Conservation (phyloP, 2,329 filamentous ascomycete genomes). For the Aotearoamyces nothofagi region DNA sequence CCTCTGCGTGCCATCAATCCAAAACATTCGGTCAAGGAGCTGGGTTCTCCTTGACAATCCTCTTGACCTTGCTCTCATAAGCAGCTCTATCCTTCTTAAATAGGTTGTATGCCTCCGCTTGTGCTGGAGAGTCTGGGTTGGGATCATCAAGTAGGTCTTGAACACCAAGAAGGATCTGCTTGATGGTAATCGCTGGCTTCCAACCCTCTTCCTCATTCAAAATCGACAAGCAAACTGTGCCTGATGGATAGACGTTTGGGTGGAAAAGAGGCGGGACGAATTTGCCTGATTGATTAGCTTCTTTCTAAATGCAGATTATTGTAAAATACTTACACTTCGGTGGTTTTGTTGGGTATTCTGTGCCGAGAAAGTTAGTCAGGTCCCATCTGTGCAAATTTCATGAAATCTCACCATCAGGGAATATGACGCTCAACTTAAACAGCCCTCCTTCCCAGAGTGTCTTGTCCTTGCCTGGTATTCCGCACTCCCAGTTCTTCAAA, state of each 20-base stretch:
- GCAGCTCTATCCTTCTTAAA: conserved; percentile 81
- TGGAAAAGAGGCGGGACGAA: conserved; percentile 94
- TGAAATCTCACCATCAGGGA: conserved; percentile 66
- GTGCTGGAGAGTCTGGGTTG: conserved; percentile 90
- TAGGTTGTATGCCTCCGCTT: conserved; percentile 93
- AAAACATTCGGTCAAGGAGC: too few relatives aligned
- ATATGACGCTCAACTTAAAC: conserved; percentile 85
- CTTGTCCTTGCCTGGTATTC: conserved; percentile 89
- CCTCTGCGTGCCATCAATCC: too few relatives aligned
- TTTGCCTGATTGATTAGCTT: conserved; percentile 50
- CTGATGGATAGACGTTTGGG: conserved; percentile 95
- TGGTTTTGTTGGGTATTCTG: conserved; percentile 96
- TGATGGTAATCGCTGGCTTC: conserved; percentile 97
- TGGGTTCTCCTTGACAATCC: conserved; percentile 81
- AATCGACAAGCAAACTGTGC: conserved; percentile 93
- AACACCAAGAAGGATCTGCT: conserved; percentile 91
- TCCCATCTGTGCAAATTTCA: background rate
- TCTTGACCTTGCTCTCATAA: conserved; percentile 78
- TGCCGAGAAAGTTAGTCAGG: conserved; percentile 11
- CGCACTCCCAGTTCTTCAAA: conserved; percentile 92
- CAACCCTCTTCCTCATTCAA: conserved; percentile 97
- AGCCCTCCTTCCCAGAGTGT: conserved; percentile 97
- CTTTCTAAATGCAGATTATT: conserved; percentile 3
- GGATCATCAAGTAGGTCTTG: conserved; percentile 93
- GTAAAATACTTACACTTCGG: conserved; percentile 65